A percentile compares a stretch with the other conserved stretches of the same genome.
Conservation (phyloP, 441 rosid species). For the Lepidium campestre region DNA sequence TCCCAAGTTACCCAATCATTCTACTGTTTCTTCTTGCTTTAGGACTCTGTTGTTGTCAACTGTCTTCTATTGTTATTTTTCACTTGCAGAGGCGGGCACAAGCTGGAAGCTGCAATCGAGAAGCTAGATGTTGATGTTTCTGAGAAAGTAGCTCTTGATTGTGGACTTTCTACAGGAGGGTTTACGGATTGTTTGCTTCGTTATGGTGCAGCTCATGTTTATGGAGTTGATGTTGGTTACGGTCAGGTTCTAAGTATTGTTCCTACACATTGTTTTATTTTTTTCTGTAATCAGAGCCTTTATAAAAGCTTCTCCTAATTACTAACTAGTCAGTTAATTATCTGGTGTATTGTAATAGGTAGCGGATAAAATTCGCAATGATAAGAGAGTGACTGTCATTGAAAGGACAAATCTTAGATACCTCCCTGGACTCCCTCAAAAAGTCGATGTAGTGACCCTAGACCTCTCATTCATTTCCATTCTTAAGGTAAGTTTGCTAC, state of each 20-base stretch:
- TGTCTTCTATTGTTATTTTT: neutral
- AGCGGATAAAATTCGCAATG: constrained; percentile 78
- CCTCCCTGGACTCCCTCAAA: constrained; percentile 75
- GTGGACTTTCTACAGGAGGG: constrained; percentile 96
- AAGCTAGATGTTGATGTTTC: constrained; percentile 72
- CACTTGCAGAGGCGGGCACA: constrained; percentile 74
- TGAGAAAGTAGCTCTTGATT: constrained; percentile 89
- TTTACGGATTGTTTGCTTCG: constrained; percentile 94
- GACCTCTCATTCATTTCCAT: constrained; percentile 96
- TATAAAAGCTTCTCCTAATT: neutral
- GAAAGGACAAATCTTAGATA: constrained; percentile 86
- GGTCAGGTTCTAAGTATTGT: constrained; percentile 61
- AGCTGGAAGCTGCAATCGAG: constrained; percentile 92
- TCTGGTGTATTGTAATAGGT: constrained; percentile 39
- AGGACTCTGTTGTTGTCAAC: constrained; percentile 6
- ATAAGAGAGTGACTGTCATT: constrained; percentile 63
- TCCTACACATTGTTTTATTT: neutral
- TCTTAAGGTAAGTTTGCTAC: constrained; percentile 49
- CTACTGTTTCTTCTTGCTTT: neutral
- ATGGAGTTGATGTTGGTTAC: constrained; percentile 96
- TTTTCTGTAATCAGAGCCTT: neutral
- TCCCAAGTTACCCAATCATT: constrained; percentile 3
- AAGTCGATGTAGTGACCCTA: constrained; percentile 86
- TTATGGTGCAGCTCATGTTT: constrained; percentile 82
- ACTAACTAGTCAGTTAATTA: neutral